These are phyloP conservation scores for Cryptococcus jaspeensis DNA, from an alignment of 1,284 basidiomycete genomes.

Conservation along the genomic window DNA sequence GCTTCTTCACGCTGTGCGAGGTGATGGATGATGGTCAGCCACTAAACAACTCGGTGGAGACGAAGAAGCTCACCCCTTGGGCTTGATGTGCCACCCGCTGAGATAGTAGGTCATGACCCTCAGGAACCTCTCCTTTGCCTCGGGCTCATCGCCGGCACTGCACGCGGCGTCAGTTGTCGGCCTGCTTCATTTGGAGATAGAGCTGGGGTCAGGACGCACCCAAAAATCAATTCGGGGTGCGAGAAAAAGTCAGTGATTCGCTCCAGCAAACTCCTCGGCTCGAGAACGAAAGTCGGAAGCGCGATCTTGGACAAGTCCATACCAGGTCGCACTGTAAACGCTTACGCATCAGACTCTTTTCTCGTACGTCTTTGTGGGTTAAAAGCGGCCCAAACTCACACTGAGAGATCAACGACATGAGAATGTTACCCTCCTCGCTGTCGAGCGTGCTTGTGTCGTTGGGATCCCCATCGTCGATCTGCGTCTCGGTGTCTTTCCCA, in stretches of 20 bases:
- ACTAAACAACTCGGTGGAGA: neutral
- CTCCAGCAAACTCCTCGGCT: slow-evolving; percentile 85
- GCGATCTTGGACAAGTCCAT: slow-evolving; percentile 96
- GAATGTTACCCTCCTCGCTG: slow-evolving; percentile 51
- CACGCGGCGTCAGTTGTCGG: neutral
- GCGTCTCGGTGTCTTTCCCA: slow-evolving; percentile 10
- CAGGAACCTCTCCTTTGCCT: slow-evolving; percentile 88
- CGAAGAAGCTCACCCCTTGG: slow-evolving; percentile 64
- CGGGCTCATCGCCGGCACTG: slow-evolving; percentile 52
- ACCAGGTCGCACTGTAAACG: slow-evolving; percentile 82
- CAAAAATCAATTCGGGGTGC: slow-evolving; percentile 90
- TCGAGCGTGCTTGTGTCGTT: slow-evolving; percentile 51
- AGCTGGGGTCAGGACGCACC: slow-evolving; percentile 46
- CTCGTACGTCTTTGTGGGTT: neutral
- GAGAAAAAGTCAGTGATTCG: slow-evolving; percentile 99
- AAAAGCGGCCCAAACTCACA: slow-evolving; percentile 39
- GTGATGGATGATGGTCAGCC: slow-evolving; percentile 4
- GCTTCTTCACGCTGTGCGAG: slow-evolving; percentile 78
- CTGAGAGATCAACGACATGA: slow-evolving; percentile 49
- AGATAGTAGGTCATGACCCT: slow-evolving; percentile 92
- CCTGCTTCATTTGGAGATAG: neutral
- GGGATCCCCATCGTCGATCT: slow-evolving; percentile 35
- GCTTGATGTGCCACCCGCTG: slow-evolving; percentile 99
- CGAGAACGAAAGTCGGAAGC: slow-evolving; percentile 89
- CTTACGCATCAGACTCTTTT: slow-evolving; percentile 52